Percentiles rank a stretch among this genome's conserved stretches.
Conservation (phyloP, 2,329 filamentous ascomycete genomes). For the Fusarium zealandicum region DNA sequence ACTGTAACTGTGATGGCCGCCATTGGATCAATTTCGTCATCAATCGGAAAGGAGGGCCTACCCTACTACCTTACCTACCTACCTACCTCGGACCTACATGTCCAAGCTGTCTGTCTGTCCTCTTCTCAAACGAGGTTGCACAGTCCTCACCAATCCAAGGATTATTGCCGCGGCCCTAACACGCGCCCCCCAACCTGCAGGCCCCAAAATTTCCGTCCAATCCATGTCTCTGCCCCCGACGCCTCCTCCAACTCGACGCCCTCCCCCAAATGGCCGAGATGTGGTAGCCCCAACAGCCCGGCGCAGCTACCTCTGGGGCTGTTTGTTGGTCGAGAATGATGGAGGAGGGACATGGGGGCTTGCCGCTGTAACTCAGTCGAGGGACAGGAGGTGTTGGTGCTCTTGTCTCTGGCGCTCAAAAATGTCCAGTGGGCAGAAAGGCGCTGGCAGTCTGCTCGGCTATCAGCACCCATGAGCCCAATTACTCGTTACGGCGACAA, state of each 20-base stretch:
- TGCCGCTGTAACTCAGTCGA: conserved; percentile 17
- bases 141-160: conserved; percentile 25
- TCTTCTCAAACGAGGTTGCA: conserved; percentile 30
- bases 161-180: conserved; percentile 24
- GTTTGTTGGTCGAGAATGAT: not conserved
- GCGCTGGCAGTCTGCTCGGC: not conserved
- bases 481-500: not conserved
- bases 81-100: conserved; percentile 8
- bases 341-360: not conserved
- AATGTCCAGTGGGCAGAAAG: not conserved
- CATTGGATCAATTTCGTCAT: conserved; percentile 30
- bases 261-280: conserved; percentile 31
- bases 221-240: conserved; percentile 16
- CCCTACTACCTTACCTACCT: not conserved
- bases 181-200: conserved; percentile 28
- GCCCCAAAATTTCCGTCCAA: conserved; percentile 32
- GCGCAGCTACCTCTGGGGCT: conserved; percentile 21
- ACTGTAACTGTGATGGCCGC: conserved; percentile 3
- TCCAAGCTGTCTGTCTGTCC: conserved; percentile 5
- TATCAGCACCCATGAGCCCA: no score
- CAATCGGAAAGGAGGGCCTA: not conserved
- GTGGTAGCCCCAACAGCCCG: conserved; percentile 27
- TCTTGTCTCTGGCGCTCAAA: not conserved
- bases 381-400: conserved; percentile 6
- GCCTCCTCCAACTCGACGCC: conserved; percentile 12